Evolutionary conservation across 768 basidiomycete genomes (phyloP).

Genomic region (Mrakia gelida): DNA sequence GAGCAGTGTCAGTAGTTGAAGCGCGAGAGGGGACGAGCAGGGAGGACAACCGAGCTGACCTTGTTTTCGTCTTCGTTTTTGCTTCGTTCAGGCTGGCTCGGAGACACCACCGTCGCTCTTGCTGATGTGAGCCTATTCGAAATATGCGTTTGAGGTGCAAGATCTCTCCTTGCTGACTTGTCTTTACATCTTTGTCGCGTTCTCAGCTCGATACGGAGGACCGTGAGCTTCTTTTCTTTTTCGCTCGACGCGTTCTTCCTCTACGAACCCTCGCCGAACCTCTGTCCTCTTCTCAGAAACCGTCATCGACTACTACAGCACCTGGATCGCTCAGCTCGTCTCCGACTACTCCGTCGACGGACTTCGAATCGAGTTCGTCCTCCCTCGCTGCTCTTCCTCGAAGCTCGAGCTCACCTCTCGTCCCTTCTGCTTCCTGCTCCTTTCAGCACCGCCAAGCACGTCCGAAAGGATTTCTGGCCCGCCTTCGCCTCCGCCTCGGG

Average conservation of each 20-base stretch:
- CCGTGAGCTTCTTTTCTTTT: slow-evolving; percentile 17
- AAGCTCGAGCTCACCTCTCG: no score
- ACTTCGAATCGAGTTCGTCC: slow-evolving; percentile 21
- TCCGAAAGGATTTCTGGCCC: slow-evolving; percentile 72
- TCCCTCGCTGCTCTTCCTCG: background rate
- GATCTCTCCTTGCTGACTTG: background rate
- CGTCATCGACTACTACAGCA: slow-evolving; percentile 60
- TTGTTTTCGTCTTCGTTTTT: no score
- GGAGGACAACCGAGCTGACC: no score
- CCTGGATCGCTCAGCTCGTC: slow-evolving; percentile 67
- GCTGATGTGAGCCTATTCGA: slow-evolving; percentile 56
- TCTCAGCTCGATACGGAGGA: slow-evolving; percentile 58
- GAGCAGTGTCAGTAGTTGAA: slow-evolving; percentile 52
- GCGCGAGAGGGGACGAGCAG: background rate
- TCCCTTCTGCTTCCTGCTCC: background rate
- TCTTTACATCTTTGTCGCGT: background rate
- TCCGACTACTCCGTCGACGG: slow-evolving; percentile 52
- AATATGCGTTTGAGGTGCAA: background rate
- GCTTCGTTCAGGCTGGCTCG: slow-evolving; percentile 16
- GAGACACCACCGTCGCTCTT: slow-evolving; percentile 66
- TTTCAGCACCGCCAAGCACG: slow-evolving; percentile 35
- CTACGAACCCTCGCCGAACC: no score
- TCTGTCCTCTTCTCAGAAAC: slow-evolving; percentile 36
- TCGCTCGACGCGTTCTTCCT: no score
- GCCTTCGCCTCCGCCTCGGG: slow-evolving; percentile 65